Conservation (phyloP, 2,329 filamentous ascomycete genomes). For the Talaromyces islandicus region DNA sequence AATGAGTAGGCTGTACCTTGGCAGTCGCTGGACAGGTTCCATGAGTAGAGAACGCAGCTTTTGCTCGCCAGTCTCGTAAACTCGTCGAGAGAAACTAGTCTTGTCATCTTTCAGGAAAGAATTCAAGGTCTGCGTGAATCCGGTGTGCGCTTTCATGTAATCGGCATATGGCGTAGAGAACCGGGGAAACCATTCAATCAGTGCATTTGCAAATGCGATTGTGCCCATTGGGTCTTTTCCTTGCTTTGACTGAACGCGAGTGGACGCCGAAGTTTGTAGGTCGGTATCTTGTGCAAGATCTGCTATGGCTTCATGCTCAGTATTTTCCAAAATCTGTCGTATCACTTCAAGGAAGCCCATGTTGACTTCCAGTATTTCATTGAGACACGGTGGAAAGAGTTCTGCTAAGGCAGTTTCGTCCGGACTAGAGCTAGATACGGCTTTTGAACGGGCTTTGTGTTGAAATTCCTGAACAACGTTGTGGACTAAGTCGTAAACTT, state of each 20-base stretch:
- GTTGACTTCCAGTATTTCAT: constrained; percentile 76
- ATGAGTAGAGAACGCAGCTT: constrained; percentile 85
- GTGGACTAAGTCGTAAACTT: constrained; percentile 76
- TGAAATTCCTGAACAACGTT: constrained; percentile 76
- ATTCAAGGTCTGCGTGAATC: constrained; percentile 76
- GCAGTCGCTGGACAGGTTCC: constrained; percentile 89
- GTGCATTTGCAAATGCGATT: constrained; percentile 68
- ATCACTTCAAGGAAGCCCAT: constrained; percentile 72
- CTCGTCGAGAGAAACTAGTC: constrained; percentile 73
- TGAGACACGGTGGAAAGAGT: constrained; percentile 75
- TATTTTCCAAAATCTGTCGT: constrained; percentile 70
- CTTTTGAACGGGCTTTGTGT: constrained; percentile 56
- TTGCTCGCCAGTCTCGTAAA: constrained; percentile 84
- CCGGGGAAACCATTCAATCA: constrained; percentile 86
- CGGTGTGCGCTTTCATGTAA: constrained; percentile 85
- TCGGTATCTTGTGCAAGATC: constrained; percentile 62
- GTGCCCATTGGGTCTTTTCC: constrained; percentile 70
- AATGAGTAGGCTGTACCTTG: constrained; percentile 91
- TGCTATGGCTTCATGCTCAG: constrained; percentile 69
- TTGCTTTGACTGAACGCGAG: constrained; percentile 40
- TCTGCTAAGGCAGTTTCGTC: constrained; percentile 65
- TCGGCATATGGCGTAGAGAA: constrained; percentile 89
- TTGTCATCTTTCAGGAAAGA: constrained; percentile 68
- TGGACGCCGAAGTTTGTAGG: constrained; percentile 41
- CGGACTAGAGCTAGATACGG: constrained; percentile 61